phyloP scores from a whole-genome alignment of 441 rosid genomes.

The Populus hybrid region DNA sequence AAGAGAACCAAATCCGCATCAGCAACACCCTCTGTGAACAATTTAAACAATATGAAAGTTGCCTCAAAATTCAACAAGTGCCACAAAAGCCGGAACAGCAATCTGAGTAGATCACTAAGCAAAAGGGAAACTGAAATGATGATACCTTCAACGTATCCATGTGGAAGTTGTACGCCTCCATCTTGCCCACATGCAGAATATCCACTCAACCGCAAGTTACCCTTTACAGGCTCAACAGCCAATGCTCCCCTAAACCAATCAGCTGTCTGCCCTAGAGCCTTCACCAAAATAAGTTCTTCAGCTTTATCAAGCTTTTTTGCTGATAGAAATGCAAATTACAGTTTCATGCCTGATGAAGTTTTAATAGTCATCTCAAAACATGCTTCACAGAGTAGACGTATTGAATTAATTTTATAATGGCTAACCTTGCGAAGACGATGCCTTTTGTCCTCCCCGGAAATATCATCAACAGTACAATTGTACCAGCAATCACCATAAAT shows the following conservation, averaged over 20 bases:
- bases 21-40: constrained; percentile 74
- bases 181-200: constrained; percentile 99
- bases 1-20: constrained; percentile 89
- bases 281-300: constrained; percentile 25
- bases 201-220: constrained; percentile 93
- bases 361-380: not conserved
- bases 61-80: not conserved
- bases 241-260: constrained; percentile 91
- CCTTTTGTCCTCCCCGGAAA: constrained; percentile 84
- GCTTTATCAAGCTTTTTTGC: not conserved
- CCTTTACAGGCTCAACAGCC: constrained; percentile 98
- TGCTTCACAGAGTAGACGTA: not conserved
- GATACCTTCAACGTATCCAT: constrained; percentile 87
- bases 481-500: constrained; percentile 95
- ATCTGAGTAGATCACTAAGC: constrained; percentile 7
- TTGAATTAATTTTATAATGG: not conserved
- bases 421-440: constrained; percentile 84
- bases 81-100: not conserved
- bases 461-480: constrained; percentile 91
- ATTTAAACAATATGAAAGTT: constrained; percentile 8
- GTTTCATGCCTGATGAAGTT: not conserved
- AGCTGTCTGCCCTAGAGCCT: constrained; percentile 98
- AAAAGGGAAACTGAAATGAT: constrained; percentile 14
- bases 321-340: not conserved
- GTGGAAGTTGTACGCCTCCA: constrained; percentile 99